Evolutionary conservation across 2,329 filamentous ascomycete species (phyloP).

Genomic region (Alternaria hordeiaustralica): DNA sequence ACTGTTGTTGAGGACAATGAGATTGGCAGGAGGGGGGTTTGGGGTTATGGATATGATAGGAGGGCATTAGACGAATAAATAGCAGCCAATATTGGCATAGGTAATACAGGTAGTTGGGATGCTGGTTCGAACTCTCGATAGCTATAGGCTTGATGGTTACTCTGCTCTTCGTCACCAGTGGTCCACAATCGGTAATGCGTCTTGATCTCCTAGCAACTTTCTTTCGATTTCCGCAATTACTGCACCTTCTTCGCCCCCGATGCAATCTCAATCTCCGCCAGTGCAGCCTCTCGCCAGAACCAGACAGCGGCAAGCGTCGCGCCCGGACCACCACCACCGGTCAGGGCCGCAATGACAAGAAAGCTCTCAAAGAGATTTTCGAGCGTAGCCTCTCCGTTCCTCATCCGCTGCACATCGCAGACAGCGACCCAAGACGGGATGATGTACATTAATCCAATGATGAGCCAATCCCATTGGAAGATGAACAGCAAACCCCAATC

Average conservation of each 20-base stretch:
- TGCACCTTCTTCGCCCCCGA: constrained; percentile 14
- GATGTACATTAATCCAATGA: constrained; percentile 2
- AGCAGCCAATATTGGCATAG: not conserved
- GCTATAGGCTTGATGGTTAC: not conserved
- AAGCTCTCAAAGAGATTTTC: constrained; percentile 16
- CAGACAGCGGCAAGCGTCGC: constrained; percentile 21
- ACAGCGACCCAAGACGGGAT: constrained; percentile 16
- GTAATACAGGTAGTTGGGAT: not conserved
- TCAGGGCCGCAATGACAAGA: constrained; percentile 6
- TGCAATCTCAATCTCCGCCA: constrained; percentile 17
- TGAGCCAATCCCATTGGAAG: constrained; percentile 31
- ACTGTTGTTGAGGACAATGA: not conserved
- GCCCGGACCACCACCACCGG: constrained; percentile 15
- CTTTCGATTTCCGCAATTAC: not conserved
- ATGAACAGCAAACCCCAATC: constrained; percentile 19
- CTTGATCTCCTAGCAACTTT: not conserved
- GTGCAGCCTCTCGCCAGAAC: constrained; percentile 24
- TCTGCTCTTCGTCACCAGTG: not conserved
- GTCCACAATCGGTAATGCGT: not conserved
- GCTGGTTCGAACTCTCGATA: not conserved
- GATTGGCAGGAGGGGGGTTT: not conserved
- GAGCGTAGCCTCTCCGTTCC: constrained; percentile 10
- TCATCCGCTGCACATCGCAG: constrained; percentile 19
- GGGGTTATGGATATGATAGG: not conserved
- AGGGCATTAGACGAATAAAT: not conserved